Evolutionary conservation across 192 early-diverging fungal species (phyloP).

Genomic region (Coemansia sp.): DNA sequence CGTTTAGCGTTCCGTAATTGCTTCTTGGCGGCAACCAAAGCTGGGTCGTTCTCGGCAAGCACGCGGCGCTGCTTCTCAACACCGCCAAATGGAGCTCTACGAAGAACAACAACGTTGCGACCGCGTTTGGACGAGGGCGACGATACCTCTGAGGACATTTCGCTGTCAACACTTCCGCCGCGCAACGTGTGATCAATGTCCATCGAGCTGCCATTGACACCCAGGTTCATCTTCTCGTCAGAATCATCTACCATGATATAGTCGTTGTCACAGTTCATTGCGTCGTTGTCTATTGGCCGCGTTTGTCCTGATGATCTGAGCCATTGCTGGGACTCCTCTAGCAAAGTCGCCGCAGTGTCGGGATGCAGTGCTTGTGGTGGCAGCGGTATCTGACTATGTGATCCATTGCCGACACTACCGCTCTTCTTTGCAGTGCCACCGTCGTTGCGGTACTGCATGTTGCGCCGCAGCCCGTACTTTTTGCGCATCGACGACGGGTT

Average conservation of each 20-base stretch:
- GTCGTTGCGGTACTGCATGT: slow-evolving; percentile 46
- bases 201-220: slow-evolving; percentile 14
- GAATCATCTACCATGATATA: slow-evolving; percentile 50
- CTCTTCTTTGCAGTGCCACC: slow-evolving; percentile 1
- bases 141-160: slow-evolving; percentile 12
- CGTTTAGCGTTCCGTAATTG: slow-evolving; percentile 36
- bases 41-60: slow-evolving; percentile 30
- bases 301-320: not conserved
- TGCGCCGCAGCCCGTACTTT: slow-evolving; percentile 48
- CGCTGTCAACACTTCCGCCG: slow-evolving; percentile 34
- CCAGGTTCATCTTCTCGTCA: slow-evolving; percentile 1
- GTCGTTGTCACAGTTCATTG: slow-evolving; percentile 35
- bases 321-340: slow-evolving; percentile 3
- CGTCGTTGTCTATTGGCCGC: not conserved
- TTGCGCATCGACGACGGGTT: slow-evolving; percentile 44
- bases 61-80: slow-evolving; percentile 33
- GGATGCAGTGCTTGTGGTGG: slow-evolving; percentile 25
- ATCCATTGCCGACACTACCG: slow-evolving; percentile 17
- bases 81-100: slow-evolving; percentile 33
- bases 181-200: slow-evolving; percentile 43
- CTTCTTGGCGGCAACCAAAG: slow-evolving; percentile 38
- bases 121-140: slow-evolving; percentile 29
- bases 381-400: slow-evolving; percentile 23
- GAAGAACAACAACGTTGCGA: slow-evolving; percentile 34
- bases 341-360: slow-evolving; percentile 33